Evolutionary conservation across 2,329 filamentous ascomycete species (phyloP).

Genomic region (Diaporthe ilicicola): DNA sequence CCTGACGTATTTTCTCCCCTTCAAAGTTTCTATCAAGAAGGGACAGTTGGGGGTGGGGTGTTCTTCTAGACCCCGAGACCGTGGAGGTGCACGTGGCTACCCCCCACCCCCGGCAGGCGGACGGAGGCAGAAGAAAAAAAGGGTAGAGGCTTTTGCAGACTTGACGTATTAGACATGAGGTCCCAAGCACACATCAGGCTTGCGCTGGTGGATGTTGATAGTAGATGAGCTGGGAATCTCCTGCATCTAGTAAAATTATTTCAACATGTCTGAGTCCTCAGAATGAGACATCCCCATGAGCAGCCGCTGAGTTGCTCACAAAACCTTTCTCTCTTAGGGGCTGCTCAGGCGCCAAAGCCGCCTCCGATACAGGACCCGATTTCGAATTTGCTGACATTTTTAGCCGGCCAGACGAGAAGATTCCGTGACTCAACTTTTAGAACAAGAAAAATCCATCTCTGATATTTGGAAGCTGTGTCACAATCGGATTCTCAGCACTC

Average conservation of each 20-base stretch:
- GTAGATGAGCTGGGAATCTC: not conserved
- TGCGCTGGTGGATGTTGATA: not conserved
- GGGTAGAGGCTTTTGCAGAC: not conserved
- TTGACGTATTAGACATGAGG: not conserved
- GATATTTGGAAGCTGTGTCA: not conserved
- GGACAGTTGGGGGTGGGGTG: not conserved
- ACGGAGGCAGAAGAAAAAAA: not conserved
- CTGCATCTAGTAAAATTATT: not conserved
- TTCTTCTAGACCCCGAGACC: no score
- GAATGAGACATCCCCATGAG: not conserved
- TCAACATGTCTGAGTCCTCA: not conserved
- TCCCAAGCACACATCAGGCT: not conserved
- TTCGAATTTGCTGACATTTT: not conserved
- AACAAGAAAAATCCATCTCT: not conserved
- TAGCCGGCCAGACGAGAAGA: constrained; percentile 9
- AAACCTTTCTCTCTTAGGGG: not conserved
- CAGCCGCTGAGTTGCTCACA: not conserved
- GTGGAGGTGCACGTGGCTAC: not conserved
- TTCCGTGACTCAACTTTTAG: not conserved
- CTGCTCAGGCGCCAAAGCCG: not conserved
- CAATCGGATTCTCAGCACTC: not conserved
- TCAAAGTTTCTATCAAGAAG: not conserved
- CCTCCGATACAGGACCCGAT: constrained; percentile 21
- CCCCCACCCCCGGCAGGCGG: not conserved
- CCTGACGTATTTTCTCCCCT: not conserved